Evolutionary conservation across 2,329 filamentous ascomycete species (phyloP), one percentile per base, ranked within the genome.

Genomic region (Aspergillus sp.): DNA sequence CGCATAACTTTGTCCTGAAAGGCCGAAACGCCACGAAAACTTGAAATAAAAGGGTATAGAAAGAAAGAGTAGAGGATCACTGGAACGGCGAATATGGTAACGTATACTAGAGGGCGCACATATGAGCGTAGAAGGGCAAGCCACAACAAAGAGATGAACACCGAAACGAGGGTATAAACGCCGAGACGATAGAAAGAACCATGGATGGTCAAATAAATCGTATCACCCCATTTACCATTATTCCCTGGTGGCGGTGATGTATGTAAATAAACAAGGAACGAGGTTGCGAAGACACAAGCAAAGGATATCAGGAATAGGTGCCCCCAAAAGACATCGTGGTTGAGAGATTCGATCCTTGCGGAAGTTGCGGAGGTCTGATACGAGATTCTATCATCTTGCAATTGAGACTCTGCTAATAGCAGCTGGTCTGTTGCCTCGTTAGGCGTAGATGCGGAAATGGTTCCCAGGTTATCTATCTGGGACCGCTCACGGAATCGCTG

Each of bases 1-100:
- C 95, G 85, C 93, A 99, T 96, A 15, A 88, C 85, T 54, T 81
- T 85, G 71, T 98, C 95, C 73, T 99, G 95, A n/a, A 93, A 65
- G 62, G 88, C 89, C 13, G 81, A 75, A n/a, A 91, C 91, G 58
- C 89, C 83, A 71, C 91, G 88, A 76, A 91, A 96, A 68, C 93
- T 97, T 36, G 91, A 90, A 51, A 96, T 85, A 64, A 99, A 88
- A 0, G 95, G 89, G 70, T 98, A 98, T 34, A 99, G 77, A 30
- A 90, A 93, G 72, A 98, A 97, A 0, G 91, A 92, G 62, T 95
- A 85, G 57, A 97, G 83, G 26, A 97, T 88, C 61, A 93, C 78
- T 0, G 95, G 95, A 15, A 97, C 92, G 0, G 90, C 89, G 41
- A 97, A 78, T 38, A 97, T 76, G 61, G 97, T 90, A 55, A 90